Evolutionary conservation across 805 yeast species (phyloP), one percentile per base, ranked within the genome.

Genomic region (Cyberlindnera galapagoensis): DNA sequence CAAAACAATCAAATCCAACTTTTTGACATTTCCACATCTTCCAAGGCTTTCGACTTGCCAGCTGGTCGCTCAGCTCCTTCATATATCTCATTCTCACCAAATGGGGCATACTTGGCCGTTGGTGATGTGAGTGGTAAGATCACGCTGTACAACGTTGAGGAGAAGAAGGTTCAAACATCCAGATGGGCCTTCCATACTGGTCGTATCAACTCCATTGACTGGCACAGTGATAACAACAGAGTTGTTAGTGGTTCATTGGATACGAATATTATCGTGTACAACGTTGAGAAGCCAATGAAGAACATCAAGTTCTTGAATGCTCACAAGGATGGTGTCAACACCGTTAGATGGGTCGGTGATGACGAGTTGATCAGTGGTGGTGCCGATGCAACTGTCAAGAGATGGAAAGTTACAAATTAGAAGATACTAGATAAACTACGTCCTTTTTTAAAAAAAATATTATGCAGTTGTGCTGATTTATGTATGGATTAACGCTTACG

Each of bases 121-220:
- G 97, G 96, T 32, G 97, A 88, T 49, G 67, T 68, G 5, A 66
- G 80, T 33, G 98, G 98, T 21, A 92, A 90, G 56, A 85, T 87
- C 43, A 59, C 79, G n/a, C 65, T 88, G 22, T 86, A 74, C 57
- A 68, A 74, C 42, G 54, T 76, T 6, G 55, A 54, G 3, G 76
- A 75, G 24, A 71, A 63, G 31, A 44, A 69, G 3, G 60, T 84
- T 7, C 69, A 77, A 22, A 86, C 97, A 3, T 75, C 94, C 0
- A 74, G 97, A 53, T 92, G 99, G 99, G 80, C 94, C 0, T 90
- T 85, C 76, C 97, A 92, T 55, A 83, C 88, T 3, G 80, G 95
- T 35, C 76, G 72, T 34, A 80, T 92, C 41, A 76, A 74, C 37
- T 71, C 78, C 19, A 82, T 92, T 29, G 57, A 75, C 16, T 92